These are phyloP conservation scores for Fusarium chlamydosporum DNA, from an alignment of 2,329 filamentous ascomycete genomes.

Conservation along the genomic window DNA sequence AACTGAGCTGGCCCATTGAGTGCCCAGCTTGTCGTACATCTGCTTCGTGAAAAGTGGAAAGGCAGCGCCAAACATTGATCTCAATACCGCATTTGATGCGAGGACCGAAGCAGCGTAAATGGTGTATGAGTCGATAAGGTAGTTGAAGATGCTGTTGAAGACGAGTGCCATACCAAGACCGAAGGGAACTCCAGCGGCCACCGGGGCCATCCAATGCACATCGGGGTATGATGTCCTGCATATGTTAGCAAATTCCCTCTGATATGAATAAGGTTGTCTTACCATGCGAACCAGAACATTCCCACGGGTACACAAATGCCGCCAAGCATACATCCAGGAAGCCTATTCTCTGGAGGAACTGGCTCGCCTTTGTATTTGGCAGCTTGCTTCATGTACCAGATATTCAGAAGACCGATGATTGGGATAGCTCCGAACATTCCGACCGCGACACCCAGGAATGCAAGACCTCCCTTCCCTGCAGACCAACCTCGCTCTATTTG, in stretches of 20 bases:
- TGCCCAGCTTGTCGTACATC: slow-evolving; percentile 48
- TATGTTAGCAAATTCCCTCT: neutral
- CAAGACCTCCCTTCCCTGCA: slow-evolving; percentile 68
- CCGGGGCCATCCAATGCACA: slow-evolving; percentile 70
- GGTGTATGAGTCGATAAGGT: slow-evolving; percentile 78
- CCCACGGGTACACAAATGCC: slow-evolving; percentile 70
- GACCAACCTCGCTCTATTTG: slow-evolving; percentile 70
- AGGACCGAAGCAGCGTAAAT: slow-evolving; percentile 83
- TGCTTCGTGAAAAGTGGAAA: slow-evolving; percentile 48
- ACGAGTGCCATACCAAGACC: slow-evolving; percentile 73
- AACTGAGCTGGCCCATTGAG: slow-evolving; percentile 46
- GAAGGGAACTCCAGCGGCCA: slow-evolving; percentile 62
- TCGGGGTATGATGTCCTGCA: slow-evolving; percentile 41
- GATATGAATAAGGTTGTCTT: neutral
- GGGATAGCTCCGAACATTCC: slow-evolving; percentile 71
- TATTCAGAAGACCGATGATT: slow-evolving; percentile 67
- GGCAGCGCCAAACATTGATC: slow-evolving; percentile 44
- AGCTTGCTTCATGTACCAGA: slow-evolving; percentile 63
- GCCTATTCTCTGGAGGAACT: slow-evolving; percentile 73
- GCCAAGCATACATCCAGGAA: slow-evolving; percentile 73
- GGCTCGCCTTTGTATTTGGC: slow-evolving; percentile 63
- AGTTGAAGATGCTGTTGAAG: slow-evolving; percentile 75
- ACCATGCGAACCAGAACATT: slow-evolving; percentile 78
- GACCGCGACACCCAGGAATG: slow-evolving; percentile 75
- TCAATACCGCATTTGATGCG: slow-evolving; percentile 64